A percentile compares a stretch with the other conserved stretches of the same genome.
phyloP scores from a whole-genome alignment of 768 basidiomycete species.

The Xerocomellus dryophilus region DNA sequence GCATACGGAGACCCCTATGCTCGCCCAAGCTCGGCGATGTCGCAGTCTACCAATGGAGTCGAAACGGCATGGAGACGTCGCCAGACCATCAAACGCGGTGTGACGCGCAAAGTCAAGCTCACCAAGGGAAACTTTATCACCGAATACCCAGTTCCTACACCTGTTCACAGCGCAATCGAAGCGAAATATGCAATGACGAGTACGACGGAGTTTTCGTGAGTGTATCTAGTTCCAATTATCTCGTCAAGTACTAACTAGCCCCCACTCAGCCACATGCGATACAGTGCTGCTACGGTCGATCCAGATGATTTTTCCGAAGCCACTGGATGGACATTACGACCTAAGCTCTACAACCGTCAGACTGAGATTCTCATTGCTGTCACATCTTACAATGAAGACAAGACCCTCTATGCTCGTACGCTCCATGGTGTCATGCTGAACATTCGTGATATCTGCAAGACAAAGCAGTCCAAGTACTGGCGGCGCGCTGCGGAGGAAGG shows the following conservation, averaged over 20 bases:
- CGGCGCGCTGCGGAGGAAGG: conserved; percentile 79
- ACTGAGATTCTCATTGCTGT: conserved; percentile 95
- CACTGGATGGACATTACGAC: conserved; percentile 80
- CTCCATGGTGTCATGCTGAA: conserved; percentile 97
- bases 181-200: conserved; percentile 66
- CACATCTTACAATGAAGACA: conserved; percentile 92
- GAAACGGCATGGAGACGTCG: conserved; percentile 70
- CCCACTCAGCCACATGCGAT: conserved; percentile 72
- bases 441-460: conserved; percentile 96
- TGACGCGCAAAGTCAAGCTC: conserved; percentile 91
- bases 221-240: conserved; percentile 5
- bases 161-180: conserved; percentile 80
- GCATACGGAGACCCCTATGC: conserved; percentile 66
- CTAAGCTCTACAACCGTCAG: conserved; percentile 80
- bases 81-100: conserved; percentile 89
- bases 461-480: conserved; percentile 93
- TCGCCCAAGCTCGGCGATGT: conserved; percentile 51
- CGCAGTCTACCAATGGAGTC: conserved; percentile 52
- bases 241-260: neutral
- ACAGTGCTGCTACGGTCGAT: conserved; percentile 88
- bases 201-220: conserved; percentile 90
- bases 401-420: conserved; percentile 85
- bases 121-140: conserved; percentile 91
- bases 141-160: conserved; percentile 85
- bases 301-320: conserved; percentile 84